phyloP scores from a whole-genome alignment of 345 rosid species.

The Ailanthus altissimus region DNA sequence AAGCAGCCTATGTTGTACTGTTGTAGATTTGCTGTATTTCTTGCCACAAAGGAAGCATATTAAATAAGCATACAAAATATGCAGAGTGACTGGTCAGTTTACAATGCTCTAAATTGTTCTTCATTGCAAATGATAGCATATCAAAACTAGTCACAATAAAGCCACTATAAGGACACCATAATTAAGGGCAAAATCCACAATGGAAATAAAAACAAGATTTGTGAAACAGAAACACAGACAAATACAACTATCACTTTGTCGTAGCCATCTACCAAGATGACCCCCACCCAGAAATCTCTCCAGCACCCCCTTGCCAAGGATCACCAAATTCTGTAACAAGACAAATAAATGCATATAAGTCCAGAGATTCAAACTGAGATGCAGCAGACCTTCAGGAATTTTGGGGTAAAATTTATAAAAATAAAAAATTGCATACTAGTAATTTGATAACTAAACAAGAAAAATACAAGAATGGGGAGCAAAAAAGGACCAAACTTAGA shows the following conservation, averaged over 20 bases:
- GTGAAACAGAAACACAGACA: neutral
- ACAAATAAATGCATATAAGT: neutral
- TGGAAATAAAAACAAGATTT: neutral
- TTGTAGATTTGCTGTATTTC: neutral
- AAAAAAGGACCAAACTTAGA: neutral
- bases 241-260: neutral
- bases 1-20: neutral
- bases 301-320: slow-evolving; percentile 3
- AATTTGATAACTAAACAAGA: neutral
- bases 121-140: neutral
- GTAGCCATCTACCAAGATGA: neutral
- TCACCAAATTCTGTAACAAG: neutral
- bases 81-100: neutral
- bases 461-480: neutral
- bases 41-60: neutral
- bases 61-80: neutral
- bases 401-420: neutral
- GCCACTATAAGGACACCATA: neutral
- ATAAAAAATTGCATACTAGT: neutral
- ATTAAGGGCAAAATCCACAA: neutral
- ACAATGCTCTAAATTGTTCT: neutral
- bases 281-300: neutral
- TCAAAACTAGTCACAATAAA: neutral
- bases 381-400: neutral
- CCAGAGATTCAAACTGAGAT: neutral